Evolutionary conservation across 129 eudicot species (phyloP).

Genomic region (Rutidosis leptorrhynchoides): DNA sequence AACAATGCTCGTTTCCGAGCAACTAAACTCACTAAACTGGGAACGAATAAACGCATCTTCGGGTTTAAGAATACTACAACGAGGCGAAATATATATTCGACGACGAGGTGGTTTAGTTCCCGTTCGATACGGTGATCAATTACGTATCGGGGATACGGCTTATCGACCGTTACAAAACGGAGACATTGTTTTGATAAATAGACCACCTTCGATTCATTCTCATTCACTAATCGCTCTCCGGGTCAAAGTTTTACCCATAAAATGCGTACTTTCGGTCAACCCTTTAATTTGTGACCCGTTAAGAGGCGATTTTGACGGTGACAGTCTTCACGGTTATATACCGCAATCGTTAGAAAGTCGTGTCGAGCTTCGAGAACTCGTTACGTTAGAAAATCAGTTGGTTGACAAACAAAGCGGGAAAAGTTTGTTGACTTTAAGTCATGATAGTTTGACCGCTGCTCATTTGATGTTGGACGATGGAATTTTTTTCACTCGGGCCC

Average conservation of each 20-base stretch:
- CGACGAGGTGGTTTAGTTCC: constrained; percentile 51
- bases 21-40: constrained; percentile 54
- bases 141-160: constrained; percentile 54
- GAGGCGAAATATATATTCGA: constrained; percentile 47
- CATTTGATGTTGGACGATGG: constrained; percentile 66
- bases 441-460: constrained; percentile 89
- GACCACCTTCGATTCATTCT: constrained; percentile 94
- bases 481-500: constrained; percentile 41
- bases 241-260: constrained; percentile 69
- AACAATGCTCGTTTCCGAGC: constrained; percentile 56
- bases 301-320: constrained; percentile 95
- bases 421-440: constrained; percentile 61
- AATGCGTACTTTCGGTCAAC: constrained; percentile 66
- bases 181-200: constrained; percentile 67
- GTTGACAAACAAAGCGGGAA: constrained; percentile 72
- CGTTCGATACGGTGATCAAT: constrained; percentile 44
- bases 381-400: constrained; percentile 58
- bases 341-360: constrained; percentile 71
- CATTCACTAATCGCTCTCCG: constrained; percentile 74
- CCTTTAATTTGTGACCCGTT: constrained; percentile 80
- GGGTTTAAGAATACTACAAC: constrained; percentile 44
- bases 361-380: constrained; percentile 80
- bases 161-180: constrained; percentile 66
- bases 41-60: constrained; percentile 47
- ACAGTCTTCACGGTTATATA: constrained; percentile 78